phyloP scores from a whole-genome alignment of 257 asterid species.

The Coffea canephora region DNA sequence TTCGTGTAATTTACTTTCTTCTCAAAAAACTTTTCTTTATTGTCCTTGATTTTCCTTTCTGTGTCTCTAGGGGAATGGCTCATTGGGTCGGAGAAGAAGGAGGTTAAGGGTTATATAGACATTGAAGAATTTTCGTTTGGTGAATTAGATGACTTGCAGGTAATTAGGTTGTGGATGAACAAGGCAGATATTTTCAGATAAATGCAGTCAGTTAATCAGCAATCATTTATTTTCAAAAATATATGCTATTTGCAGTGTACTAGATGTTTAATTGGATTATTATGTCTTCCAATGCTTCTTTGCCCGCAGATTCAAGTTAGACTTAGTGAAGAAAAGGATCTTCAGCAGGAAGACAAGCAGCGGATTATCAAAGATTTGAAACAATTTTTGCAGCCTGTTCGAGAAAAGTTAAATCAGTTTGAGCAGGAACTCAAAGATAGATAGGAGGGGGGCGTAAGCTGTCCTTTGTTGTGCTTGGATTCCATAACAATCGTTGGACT shows the following conservation, averaged over 20 bases:
- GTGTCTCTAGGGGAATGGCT: slow-evolving; percentile 75
- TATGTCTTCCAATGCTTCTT: neutral
- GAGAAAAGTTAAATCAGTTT: slow-evolving; percentile 53
- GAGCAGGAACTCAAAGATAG: slow-evolving; percentile 85
- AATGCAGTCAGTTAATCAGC: neutral
- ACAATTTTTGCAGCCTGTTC: slow-evolving; percentile 61
- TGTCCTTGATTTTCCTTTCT: neutral
- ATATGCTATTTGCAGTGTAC: neutral
- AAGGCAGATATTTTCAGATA: too few species aligned
- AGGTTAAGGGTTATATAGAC: slow-evolving; percentile 69
- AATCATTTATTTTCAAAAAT: neutral
- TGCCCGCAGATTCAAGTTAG: slow-evolving; percentile 55
- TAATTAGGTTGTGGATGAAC: slow-evolving; percentile 15
- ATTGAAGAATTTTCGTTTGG: slow-evolving; percentile 82
- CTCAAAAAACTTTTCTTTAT: too few species aligned
- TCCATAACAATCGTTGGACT: neutral
- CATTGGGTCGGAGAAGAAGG: slow-evolving; percentile 68
- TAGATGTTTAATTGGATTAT: neutral
- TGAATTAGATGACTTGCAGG: slow-evolving; percentile 94
- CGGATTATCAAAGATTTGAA: slow-evolving; percentile 50
- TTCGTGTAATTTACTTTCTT: neutral
- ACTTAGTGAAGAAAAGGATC: slow-evolving; percentile 64
- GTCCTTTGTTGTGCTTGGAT: neutral
- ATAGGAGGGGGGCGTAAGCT: slow-evolving; percentile 12
- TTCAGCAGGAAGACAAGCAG: slow-evolving; percentile 50